A percentile compares a stretch with the other conserved stretches of the same genome.
Conservation (phyloP, 768 basidiomycete genomes). For the Daedaleopsis sinensis region DNA sequence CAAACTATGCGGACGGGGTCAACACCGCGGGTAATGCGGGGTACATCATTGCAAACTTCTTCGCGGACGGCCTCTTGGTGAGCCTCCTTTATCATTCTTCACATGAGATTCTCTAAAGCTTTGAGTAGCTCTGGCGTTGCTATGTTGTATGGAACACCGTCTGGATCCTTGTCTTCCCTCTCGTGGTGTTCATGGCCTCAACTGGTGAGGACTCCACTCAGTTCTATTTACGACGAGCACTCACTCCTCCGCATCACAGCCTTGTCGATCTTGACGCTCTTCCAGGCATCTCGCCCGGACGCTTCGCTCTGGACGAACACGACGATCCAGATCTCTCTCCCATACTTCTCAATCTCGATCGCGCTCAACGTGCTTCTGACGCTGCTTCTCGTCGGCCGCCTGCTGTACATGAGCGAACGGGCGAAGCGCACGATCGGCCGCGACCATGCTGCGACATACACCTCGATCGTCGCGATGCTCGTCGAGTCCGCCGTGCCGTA, state of each 20-base stretch:
- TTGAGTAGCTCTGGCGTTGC: constrained; percentile 26
- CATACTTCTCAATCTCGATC: constrained; percentile 29
- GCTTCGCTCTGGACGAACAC: constrained; percentile 17
- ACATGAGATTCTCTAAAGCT: background rate
- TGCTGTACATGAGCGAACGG: constrained; percentile 29
- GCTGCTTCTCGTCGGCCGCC: constrained; percentile 24
- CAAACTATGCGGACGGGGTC: background rate
- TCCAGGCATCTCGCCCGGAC: constrained; percentile 21
- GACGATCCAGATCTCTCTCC: constrained; percentile 21
- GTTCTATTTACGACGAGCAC: too few species aligned
- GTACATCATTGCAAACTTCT: constrained; percentile 9
- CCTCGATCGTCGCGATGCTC: constrained; percentile 30
- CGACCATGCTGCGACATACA: constrained; percentile 15
- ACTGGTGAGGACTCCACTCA: constrained; percentile 12
- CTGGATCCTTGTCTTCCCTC: constrained; percentile 21
- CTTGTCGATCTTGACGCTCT: constrained; percentile 19
- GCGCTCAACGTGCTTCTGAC: constrained; percentile 27
- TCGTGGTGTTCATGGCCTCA: constrained; percentile 15
- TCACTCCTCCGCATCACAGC: constrained; percentile 1
- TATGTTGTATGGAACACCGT: constrained; percentile 22
- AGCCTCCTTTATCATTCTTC: constrained; percentile 7
- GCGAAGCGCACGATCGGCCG: constrained; percentile 19
- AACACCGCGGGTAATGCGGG: constrained; percentile 1
- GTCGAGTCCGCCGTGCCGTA: constrained; percentile 31
- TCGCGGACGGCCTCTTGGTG: constrained; percentile 25